Base-by-base conservation (phyloP, 202 grass and related monocot species). In the Panicum virgatum region DNA sequence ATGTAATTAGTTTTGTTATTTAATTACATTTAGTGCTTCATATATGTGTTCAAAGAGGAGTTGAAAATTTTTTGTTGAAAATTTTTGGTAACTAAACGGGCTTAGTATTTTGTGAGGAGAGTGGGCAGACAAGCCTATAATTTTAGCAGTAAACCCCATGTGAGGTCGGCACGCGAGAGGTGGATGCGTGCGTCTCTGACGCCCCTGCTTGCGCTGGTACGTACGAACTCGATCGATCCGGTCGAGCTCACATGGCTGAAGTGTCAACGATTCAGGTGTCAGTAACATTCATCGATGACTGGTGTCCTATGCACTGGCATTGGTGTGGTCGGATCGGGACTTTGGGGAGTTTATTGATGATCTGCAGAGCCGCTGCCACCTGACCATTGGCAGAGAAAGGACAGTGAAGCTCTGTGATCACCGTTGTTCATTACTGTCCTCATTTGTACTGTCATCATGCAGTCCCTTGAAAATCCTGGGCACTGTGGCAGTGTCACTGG, bases 111-210 rank as follows among this genome's bases (percentile, higher is more conserved):
- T 77, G 32, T 45, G 34, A 29, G 25, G 19, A 25, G 80, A 30
- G 58, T 30, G 58, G 58, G 26, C 26, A 30, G 1, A 81, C 82
- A 81, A 71, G 44, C 2, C 39, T 52, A 66, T 72, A 81, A 89
- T 69, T 89, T 85, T 77, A 58, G 82, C 64, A 71, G 77, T 59
- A 89, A 77, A 34, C 6, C 57, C 30, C 56, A 72, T 77, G 65
- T 53, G 5, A 70, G 38, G 77, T 81, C 77, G 19, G 36, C 51
- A 18, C 13, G 5, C 46, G 69, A 57, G 53, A 73, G 40, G 70
- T 73, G 22, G 70, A 73, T 73, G 45, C 36, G 9, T 11, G 32
- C 32, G 2, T 57, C 53, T 57, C n/a, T n/a, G n/a, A 23, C n/a
- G 8, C 25, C 53, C n/a, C 53, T 57, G n/a, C 20, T 52, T 52